Conservation (phyloP, 2,329 filamentous ascomycete species). For the Trichoderma citrinoviride region DNA sequence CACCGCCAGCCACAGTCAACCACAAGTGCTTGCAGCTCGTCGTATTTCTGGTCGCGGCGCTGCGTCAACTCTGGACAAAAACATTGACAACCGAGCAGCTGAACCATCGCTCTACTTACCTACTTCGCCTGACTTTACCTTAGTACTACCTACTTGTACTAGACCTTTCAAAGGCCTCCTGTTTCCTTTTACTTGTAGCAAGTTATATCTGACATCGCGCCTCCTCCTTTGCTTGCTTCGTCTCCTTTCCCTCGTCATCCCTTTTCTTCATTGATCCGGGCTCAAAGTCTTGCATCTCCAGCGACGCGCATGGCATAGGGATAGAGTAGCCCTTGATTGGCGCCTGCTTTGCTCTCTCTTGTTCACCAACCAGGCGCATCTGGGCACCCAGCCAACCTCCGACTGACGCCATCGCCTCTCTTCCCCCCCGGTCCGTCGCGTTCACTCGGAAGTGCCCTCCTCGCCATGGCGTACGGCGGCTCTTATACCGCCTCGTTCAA, state of each 20-base stretch:
- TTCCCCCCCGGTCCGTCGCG: neutral
- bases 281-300: neutral
- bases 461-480: slow-evolving; percentile 45
- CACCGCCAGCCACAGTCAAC: neutral
- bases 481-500: slow-evolving; percentile 46
- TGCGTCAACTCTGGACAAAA: neutral
- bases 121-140: too few relatives aligned
- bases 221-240: neutral
- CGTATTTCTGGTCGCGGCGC: slow-evolving; percentile 4
- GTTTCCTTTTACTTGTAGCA: too few relatives aligned
- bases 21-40: slow-evolving; percentile 15
- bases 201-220: neutral
- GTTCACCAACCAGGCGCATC: neutral
- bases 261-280: neutral
- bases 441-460: neutral
- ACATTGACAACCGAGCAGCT: neutral
- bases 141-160: too few relatives aligned
- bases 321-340: neutral
- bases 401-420: neutral
- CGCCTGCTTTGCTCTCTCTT: neutral
- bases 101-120: neutral
- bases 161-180: too few relatives aligned
- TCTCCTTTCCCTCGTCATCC: slow-evolving; percentile 2
- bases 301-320: slow-evolving; percentile 3
- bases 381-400: neutral